Percentiles rank a stretch among this genome's conserved stretches.
Conservation (phyloP, 768 basidiomycete genomes). For the Psilocybe tampanensis region DNA sequence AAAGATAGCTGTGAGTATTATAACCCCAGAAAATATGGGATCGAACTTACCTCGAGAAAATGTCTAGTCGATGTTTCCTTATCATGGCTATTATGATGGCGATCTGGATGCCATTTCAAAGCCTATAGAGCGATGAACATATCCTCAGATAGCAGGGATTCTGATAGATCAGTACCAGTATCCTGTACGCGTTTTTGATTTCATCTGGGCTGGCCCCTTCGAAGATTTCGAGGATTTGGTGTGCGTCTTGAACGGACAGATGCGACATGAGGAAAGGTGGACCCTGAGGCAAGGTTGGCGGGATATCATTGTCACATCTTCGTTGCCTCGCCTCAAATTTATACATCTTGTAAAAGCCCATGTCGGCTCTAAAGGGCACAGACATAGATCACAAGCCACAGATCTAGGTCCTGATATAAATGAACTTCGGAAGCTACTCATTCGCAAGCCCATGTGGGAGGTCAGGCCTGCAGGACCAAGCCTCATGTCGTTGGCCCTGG, state of each 20-base stretch:
- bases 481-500: slow-evolving; percentile 23
- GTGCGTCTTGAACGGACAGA: slow-evolving; percentile 40
- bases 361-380: slow-evolving; percentile 7
- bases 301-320: slow-evolving; percentile 17
- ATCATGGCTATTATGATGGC: slow-evolving; percentile 47
- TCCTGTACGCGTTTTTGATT: slow-evolving; percentile 64
- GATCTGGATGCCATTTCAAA: slow-evolving; percentile 71
- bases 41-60: slow-evolving; percentile 56
- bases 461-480: slow-evolving; percentile 11
- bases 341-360: slow-evolving; percentile 14
- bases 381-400: slow-evolving; percentile 7
- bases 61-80: slow-evolving; percentile 54
- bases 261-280: slow-evolving; percentile 18
- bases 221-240: slow-evolving; percentile 48
- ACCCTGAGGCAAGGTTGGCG: slow-evolving; percentile 16
- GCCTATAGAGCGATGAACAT: slow-evolving; percentile 38
- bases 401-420: slow-evolving; percentile 13
- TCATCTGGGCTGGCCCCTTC: slow-evolving; percentile 49
- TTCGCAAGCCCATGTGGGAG: slow-evolving; percentile 16
- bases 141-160: slow-evolving; percentile 24
- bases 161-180: slow-evolving; percentile 44
- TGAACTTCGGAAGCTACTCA: slow-evolving; percentile 14
- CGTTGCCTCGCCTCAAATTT: slow-evolving; percentile 21
- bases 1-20: neutral
- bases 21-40: slow-evolving; percentile 4